Evolutionary conservation across 352 stramenopile genomes (phyloP), one percentile per base, ranked within the genome.

Genomic region (Pythium apleroticum): DNA sequence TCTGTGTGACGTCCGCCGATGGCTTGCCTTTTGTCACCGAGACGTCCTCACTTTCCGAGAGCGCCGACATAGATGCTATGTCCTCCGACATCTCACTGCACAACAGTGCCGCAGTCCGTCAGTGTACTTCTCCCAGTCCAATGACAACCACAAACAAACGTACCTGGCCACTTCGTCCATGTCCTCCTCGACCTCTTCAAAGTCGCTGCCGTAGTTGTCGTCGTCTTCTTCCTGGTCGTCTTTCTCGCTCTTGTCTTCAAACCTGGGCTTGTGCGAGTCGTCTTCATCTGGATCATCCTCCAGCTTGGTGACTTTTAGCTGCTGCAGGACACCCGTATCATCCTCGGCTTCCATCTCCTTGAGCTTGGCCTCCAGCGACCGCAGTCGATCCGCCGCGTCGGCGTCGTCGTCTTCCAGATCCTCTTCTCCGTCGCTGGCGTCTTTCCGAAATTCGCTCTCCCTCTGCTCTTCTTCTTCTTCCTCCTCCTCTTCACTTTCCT

Each of bases 311-410:
- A 19, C 80, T 65, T 93, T 93, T 54, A 95, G 69, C 60, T 92
- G 74, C 66, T 92, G 80, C 3, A 95, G 75, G 25, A 78, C 88
- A 3, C 86, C 84, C 8, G 82, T 93, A 31, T 90, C 81, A 62
- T 95, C 86, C 37, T 93, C 84, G 0, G 82, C 84, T 48, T 95
- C 86, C 86, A 95, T 95, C 12, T 83, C 81, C 67, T 89, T 81
- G n/a, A 95, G 74, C 37, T 86, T 85, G 25, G 82, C 86, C 46
- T 95, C 86, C 27, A 95, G 62, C 14, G 82, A 80, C 30, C 65
- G 77, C 50, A 95, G 55, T 0, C 82, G 80, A 50, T 25, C 43
- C 19, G n/a, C 43, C 6, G 75, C 84, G 0, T 71, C 86, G 50
- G 91, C 80, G 7, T 76, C 52, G 6, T 91, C 80, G 52, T 80